phyloP scores from a whole-genome alignment of 495 filamentous ascomycete species.

The Aspergillus sclerotiicarbonarius region DNA sequence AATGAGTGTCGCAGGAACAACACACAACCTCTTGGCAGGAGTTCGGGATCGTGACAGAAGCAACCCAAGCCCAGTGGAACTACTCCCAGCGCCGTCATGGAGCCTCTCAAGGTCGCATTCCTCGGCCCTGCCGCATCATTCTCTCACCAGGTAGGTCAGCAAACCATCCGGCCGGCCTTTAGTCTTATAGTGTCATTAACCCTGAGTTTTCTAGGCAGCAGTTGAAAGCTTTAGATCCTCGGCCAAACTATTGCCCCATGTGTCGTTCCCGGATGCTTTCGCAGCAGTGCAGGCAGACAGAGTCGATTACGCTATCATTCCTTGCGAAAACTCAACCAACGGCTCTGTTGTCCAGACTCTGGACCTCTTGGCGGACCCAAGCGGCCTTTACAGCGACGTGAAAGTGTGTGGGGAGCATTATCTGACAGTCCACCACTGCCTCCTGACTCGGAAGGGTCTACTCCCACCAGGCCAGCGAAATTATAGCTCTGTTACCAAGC shows the following conservation, averaged over 20 bases:
- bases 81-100: slow-evolving; percentile 11
- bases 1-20: not conserved
- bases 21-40: slow-evolving; percentile 1
- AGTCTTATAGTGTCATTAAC: slow-evolving; percentile 16
- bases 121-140: slow-evolving; percentile 83
- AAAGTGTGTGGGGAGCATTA: slow-evolving; percentile 78
- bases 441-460: slow-evolving; percentile 56
- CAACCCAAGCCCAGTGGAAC: not conserved
- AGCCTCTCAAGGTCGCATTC: slow-evolving; percentile 60
- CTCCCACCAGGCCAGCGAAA: slow-evolving; percentile 23
- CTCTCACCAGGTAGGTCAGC: slow-evolving; percentile 90
- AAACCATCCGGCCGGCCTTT: slow-evolving; percentile 10
- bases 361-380: slow-evolving; percentile 78
- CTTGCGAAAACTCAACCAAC: slow-evolving; percentile 95
- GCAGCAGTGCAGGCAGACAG: slow-evolving; percentile 63
- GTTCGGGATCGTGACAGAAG: not conserved
- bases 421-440: slow-evolving; percentile 79
- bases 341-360: slow-evolving; percentile 86
- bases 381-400: slow-evolving; percentile 57
- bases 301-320: slow-evolving; percentile 74
- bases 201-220: slow-evolving; percentile 55
- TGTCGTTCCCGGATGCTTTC: slow-evolving; percentile 72
- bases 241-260: slow-evolving; percentile 54
- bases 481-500: slow-evolving; percentile 38
- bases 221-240: slow-evolving; percentile 57